Evolutionary conservation across 345 rosid genomes (phyloP).

Genomic region (Aegle marmelos): DNA sequence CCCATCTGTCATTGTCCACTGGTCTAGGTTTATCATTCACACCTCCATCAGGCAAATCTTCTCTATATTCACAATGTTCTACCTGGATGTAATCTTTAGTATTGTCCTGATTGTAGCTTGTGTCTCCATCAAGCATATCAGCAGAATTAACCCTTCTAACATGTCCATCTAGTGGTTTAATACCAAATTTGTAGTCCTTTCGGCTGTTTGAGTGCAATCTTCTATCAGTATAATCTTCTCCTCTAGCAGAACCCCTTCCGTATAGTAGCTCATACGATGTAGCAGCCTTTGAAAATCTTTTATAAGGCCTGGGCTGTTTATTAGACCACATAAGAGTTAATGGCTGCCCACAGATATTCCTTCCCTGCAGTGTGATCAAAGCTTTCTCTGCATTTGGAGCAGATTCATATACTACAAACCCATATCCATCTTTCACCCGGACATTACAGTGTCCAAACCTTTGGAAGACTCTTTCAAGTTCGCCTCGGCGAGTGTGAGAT

Average conservation of each 20-base stretch:
- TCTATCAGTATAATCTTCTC: constrained; percentile 10
- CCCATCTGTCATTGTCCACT: constrained; percentile 42
- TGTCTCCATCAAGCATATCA: constrained; percentile 19
- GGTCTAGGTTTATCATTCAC: constrained; percentile 14
- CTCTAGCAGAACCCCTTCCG: constrained; percentile 16
- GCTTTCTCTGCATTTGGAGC: constrained; percentile 50
- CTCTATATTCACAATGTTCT: constrained; percentile 22
- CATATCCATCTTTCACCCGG: constrained; percentile 44
- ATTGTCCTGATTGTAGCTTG: not conserved
- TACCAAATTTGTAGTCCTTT: constrained; percentile 12
- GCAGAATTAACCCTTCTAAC: constrained; percentile 19
- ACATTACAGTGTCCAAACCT: constrained; percentile 43
- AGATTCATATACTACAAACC: constrained; percentile 48
- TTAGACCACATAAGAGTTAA: constrained; percentile 53
- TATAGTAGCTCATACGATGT: constrained; percentile 15
- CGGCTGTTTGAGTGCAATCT: constrained; percentile 18
- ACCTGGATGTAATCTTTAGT: constrained; percentile 9
- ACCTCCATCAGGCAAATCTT: constrained; percentile 25
- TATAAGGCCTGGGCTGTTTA: constrained; percentile 38
- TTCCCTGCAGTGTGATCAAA: constrained; percentile 37
- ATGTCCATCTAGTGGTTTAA: constrained; percentile 15
- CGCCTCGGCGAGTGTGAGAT: constrained; percentile 26
- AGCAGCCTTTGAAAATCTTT: constrained; percentile 20
- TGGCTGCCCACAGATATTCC: constrained; percentile 38
- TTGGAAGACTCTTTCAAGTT: constrained; percentile 41